Conservation (phyloP, 2,329 filamentous ascomycete genomes). For the Cryoendolithus antarcticus region DNA sequence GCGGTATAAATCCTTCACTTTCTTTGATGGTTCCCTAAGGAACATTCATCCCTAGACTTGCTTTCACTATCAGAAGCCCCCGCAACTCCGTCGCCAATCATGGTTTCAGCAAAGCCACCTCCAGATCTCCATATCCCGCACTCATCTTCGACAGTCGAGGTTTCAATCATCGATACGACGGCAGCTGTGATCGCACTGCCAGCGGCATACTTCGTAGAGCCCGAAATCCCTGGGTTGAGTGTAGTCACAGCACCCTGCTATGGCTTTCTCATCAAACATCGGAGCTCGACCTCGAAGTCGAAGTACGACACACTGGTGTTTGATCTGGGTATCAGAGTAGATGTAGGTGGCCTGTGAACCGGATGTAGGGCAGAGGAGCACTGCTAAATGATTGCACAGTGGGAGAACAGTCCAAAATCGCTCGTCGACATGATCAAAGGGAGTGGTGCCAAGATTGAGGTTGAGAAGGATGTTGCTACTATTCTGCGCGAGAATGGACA, state of each 20-base stretch:
- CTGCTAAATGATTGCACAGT: too few relatives aligned
- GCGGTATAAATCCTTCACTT: too few relatives aligned
- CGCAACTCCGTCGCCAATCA: too few relatives aligned
- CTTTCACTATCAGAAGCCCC: too few relatives aligned
- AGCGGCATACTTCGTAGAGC: slow-evolving; percentile 18
- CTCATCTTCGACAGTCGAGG: slow-evolving; percentile 16
- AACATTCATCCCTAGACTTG: too few relatives aligned
- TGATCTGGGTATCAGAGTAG: slow-evolving; percentile 34
- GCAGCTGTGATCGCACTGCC: slow-evolving; percentile 8
- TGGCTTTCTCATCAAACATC: slow-evolving; percentile 36
- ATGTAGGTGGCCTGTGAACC: too few relatives aligned
- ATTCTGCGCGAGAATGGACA: slow-evolving; percentile 24
- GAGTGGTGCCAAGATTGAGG: slow-evolving; percentile 19
- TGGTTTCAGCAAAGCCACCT: slow-evolving; percentile 7
- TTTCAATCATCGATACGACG: slow-evolving; percentile 21
- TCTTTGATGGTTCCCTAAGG: too few relatives aligned
- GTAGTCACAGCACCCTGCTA: slow-evolving; percentile 25
- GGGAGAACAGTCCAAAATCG: slow-evolving; percentile 22
- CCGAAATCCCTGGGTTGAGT: slow-evolving; percentile 24
- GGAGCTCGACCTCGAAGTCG: slow-evolving; percentile 4
- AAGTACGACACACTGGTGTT: slow-evolving; percentile 25
- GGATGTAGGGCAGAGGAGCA: too few relatives aligned
- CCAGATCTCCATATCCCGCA: slow-evolving; percentile 18
- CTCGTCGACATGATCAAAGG: slow-evolving; percentile 14
- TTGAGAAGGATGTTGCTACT: slow-evolving; percentile 28